phyloP scores from a whole-genome alignment of 257 asterid species.

The Solanum lycopersicoides region DNA sequence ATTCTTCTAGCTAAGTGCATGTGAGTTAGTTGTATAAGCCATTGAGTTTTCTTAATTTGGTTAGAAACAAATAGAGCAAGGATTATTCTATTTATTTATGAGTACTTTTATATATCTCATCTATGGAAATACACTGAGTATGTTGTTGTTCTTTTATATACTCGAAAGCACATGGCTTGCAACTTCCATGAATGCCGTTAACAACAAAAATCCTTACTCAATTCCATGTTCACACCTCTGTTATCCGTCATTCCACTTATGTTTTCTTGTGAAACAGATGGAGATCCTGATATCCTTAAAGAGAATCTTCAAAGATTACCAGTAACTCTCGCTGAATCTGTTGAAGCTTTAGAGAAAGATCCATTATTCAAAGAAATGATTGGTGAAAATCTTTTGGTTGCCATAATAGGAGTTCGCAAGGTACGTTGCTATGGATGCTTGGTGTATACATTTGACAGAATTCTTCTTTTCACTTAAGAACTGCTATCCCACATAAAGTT shows the following conservation, averaged over 20 bases:
- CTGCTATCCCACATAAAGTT: not conserved
- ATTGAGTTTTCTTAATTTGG: not conserved
- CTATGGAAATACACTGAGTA: too few species aligned
- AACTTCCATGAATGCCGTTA: not conserved
- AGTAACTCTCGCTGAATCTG: slow-evolving; percentile 59
- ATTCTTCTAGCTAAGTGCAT: not conserved
- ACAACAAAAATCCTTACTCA: not conserved
- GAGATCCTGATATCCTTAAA: slow-evolving; percentile 63
- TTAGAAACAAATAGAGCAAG: not conserved
- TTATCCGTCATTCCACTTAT: not conserved
- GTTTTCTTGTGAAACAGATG: slow-evolving; percentile 38
- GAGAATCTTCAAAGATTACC: slow-evolving; percentile 67
- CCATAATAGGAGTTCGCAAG: slow-evolving; percentile 72
- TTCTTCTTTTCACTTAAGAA: not conserved
- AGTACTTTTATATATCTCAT: not conserved
- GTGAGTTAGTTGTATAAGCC: not conserved
- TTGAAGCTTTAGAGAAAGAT: slow-evolving; percentile 75
- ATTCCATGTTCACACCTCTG: not conserved
- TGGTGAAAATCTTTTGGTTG: slow-evolving; percentile 70
- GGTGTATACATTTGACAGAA: not conserved
- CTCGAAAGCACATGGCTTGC: not conserved
- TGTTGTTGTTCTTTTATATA: not conserved
- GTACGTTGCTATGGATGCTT: slow-evolving; percentile 17
- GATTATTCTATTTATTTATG: not conserved
- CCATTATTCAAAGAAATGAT: slow-evolving; percentile 42